Conservation (phyloP, 2,329 filamentous ascomycete genomes). For the Apiospora arundinis region DNA sequence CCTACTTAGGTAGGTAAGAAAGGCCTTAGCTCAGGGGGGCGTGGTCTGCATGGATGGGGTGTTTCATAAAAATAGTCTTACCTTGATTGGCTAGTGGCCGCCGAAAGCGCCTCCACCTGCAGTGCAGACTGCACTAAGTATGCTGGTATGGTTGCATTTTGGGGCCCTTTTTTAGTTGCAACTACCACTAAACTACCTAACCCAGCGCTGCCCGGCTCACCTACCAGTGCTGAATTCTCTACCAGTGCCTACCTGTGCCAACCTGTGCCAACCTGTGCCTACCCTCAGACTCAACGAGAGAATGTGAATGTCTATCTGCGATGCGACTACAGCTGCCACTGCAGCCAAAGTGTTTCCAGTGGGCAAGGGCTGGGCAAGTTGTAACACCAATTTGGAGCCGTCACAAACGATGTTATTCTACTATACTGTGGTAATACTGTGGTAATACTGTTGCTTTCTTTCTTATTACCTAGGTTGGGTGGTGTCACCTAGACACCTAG, state of each 20-base stretch:
- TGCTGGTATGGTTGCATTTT: neutral
- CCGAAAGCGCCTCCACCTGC: constrained; percentile 10
- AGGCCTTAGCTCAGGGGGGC: constrained; percentile 3
- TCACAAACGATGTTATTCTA: neutral
- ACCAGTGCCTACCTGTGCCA: too few relatives aligned
- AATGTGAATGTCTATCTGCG: neutral
- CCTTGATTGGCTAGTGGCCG: constrained; percentile 15
- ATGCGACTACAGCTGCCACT: neutral
- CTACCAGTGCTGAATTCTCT: too few relatives aligned
- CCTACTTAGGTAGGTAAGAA: too few relatives aligned
- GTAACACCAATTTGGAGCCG: neutral
- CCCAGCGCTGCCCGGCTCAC: too few relatives aligned
- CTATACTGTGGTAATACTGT: neutral
- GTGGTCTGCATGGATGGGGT: constrained; percentile 7
- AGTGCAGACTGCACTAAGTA: too few relatives aligned
- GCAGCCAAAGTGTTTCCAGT: neutral
- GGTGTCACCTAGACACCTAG: too few relatives aligned
- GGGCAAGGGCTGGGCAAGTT: neutral
- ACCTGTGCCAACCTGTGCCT: neutral
- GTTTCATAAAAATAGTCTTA: constrained; percentile 8
- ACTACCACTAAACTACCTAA: neutral
- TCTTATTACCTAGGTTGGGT: too few relatives aligned
- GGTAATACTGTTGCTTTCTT: neutral
- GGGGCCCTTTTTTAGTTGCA: neutral
- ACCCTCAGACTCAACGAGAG: neutral